Percentiles rank a stretch among this genome's conserved stretches.
These are phyloP conservation scores for Lipomyces yamanashiensis DNA, from an alignment of 805 yeast species.

Conservation along the genomic window DNA sequence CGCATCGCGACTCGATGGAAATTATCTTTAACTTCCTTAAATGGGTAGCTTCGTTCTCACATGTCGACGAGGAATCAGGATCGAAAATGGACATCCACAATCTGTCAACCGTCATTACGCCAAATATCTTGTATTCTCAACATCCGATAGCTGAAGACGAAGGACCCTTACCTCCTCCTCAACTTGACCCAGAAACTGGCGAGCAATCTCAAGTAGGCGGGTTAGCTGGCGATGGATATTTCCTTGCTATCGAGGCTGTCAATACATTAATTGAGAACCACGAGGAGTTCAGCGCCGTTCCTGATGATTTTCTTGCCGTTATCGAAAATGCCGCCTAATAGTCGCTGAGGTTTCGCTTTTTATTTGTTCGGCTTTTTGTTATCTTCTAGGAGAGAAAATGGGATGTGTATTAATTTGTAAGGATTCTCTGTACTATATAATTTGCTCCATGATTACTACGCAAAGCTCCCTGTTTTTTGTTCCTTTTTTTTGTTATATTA, in stretches of 20 bases:
- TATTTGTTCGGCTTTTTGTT: neutral
- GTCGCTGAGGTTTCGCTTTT: neutral
- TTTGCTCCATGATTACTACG: neutral
- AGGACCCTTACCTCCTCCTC: neutral
- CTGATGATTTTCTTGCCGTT: constrained; percentile 55
- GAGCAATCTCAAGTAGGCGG: constrained; percentile 32
- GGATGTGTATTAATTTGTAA: neutral
- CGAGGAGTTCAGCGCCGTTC: constrained; percentile 78
- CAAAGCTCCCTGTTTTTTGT: neutral
- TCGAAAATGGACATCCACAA: constrained; percentile 97
- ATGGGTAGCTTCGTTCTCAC: constrained; percentile 96
- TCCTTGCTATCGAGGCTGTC: constrained; percentile 88
- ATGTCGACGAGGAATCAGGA: constrained; percentile 84
- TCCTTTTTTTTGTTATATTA: neutral
- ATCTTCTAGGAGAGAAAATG: neutral
- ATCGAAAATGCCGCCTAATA: neutral
- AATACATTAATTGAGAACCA: constrained; percentile 80
- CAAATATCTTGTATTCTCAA: constrained; percentile 73
- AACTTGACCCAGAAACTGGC: constrained; percentile 6
- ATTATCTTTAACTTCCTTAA: constrained; percentile 82
- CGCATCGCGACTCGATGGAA: constrained; percentile 83
- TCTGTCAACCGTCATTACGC: constrained; percentile 92
- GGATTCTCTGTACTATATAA: neutral
- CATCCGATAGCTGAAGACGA: constrained; percentile 16
- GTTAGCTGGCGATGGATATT: constrained; percentile 67